A percentile compares a stretch with the other conserved stretches of the same genome.
Evolutionary conservation across 108 stramenopile species (phyloP).

Genomic region (Skeletonema tropicum): DNA sequence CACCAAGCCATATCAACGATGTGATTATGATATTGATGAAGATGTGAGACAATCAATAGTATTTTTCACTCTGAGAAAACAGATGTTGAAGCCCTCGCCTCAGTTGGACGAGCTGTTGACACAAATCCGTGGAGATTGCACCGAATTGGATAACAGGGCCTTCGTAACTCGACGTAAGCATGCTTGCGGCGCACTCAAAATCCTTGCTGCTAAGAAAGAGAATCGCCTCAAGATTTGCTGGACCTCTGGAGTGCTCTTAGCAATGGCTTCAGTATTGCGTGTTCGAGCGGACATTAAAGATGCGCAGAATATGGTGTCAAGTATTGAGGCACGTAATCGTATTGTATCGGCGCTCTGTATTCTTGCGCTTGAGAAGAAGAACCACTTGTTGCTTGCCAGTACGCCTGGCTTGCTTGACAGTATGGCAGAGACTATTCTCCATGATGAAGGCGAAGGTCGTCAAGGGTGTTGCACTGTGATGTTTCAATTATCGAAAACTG

Average conservation of each 20-base stretch:
- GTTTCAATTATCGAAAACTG: conserved; percentile 64
- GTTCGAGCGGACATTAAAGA: conserved; percentile 35
- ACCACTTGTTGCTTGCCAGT: conserved; percentile 62
- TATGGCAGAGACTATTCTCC: conserved; percentile 39
- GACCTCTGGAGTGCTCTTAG: conserved; percentile 74
- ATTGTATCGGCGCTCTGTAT: conserved; percentile 67
- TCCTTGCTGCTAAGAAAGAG: conserved; percentile 60
- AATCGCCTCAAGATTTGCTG: conserved; percentile 75
- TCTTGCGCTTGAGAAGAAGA: conserved; percentile 62
- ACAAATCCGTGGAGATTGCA: conserved; percentile 47
- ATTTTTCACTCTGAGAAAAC: conserved; percentile 12
- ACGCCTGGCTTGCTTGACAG: conserved; percentile 35
- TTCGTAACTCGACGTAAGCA: conserved; percentile 82
- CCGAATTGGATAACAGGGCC: conserved; percentile 49
- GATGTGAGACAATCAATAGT: conserved; percentile 14
- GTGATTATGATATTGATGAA: conserved; percentile 27
- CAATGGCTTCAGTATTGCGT: conserved; percentile 67
- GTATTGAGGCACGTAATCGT: conserved; percentile 61
- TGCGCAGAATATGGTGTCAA: conserved; percentile 47
- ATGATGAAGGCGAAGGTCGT: conserved; percentile 60
- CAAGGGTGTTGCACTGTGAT: conserved; percentile 69
- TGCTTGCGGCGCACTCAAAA: conserved; percentile 85
- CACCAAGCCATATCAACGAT: background rate
- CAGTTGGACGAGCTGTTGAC: conserved; percentile 57
- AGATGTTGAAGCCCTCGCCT: conserved; percentile 66